A percentile compares a stretch with the other conserved stretches of the same genome.
Conservation (phyloP, 352 stramenopile genomes). For the Halophytophthora polymorphica region DNA sequence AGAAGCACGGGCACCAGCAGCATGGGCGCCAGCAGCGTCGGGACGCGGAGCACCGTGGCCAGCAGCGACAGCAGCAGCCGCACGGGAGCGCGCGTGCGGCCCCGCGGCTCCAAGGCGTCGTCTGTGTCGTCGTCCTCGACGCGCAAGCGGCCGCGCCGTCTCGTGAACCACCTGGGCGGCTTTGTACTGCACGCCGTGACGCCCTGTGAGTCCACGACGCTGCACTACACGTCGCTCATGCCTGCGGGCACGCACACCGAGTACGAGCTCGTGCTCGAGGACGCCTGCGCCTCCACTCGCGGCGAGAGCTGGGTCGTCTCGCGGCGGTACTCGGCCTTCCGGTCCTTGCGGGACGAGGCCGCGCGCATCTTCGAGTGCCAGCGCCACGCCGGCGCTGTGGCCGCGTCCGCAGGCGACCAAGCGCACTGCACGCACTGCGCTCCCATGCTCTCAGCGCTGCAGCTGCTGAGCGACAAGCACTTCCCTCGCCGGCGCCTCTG, state of each 20-base stretch:
- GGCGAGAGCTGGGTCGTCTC: slow-evolving; percentile 57
- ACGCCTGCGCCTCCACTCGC: slow-evolving; percentile 8
- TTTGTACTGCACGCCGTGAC: slow-evolving; percentile 65
- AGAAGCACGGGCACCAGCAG: background rate
- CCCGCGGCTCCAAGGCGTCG: slow-evolving; percentile 3
- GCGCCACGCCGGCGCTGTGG: slow-evolving; percentile 9
- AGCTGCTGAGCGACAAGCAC: slow-evolving; percentile 32
- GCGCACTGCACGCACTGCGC: slow-evolving; percentile 68
- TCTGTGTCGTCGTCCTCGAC: slow-evolving; percentile 3
- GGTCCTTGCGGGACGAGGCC: slow-evolving; percentile 56
- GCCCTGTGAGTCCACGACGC: slow-evolving; percentile 45
- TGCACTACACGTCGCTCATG: slow-evolving; percentile 45
- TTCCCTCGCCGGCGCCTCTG: slow-evolving; percentile 65
- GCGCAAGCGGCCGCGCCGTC: slow-evolving; percentile 17
- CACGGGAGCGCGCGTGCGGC: slow-evolving; percentile 4
- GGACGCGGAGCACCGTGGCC: background rate
- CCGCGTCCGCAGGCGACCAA: slow-evolving; percentile 2
- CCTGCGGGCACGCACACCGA: slow-evolving; percentile 50
- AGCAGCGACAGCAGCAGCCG: slow-evolving; percentile 7
- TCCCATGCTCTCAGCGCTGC: slow-evolving; percentile 39
- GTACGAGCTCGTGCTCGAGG: slow-evolving; percentile 59
- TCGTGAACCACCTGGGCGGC: slow-evolving; percentile 45
- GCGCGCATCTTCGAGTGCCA: slow-evolving; percentile 37
- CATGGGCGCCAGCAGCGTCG: background rate
- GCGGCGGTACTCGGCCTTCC: slow-evolving; percentile 66